Conservation (phyloP, 2,329 filamentous ascomycete genomes). For the Plectosphaerella sp. region DNA sequence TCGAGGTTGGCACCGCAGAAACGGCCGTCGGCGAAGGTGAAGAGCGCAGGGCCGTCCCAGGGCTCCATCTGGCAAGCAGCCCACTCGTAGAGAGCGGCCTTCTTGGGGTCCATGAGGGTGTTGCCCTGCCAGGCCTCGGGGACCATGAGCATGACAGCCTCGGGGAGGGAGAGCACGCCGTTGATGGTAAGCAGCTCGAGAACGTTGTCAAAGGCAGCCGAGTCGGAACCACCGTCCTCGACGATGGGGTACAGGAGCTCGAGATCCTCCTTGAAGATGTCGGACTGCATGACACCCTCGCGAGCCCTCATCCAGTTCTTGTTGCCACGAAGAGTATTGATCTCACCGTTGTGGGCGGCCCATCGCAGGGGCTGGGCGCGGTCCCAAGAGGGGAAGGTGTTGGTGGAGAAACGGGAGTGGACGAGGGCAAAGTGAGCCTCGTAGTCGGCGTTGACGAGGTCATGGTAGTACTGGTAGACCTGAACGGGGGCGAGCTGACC, state of each 20-base stretch:
- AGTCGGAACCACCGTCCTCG: conserved; percentile 94
- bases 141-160: conserved; percentile 98
- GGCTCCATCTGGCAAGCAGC: conserved; percentile 98
- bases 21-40: conserved; percentile 93
- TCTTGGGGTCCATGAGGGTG: conserved; percentile 83
- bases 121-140: conserved; percentile 98
- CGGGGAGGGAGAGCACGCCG: conserved; percentile 87
- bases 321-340: conserved; percentile 94
- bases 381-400: conserved; percentile 98
- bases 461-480: conserved; percentile 97
- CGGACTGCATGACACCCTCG: conserved; percentile 90
- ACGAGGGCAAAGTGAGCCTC: conserved; percentile 96
- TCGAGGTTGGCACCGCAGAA: conserved; percentile 97
- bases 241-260: conserved; percentile 90
- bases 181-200: conserved; percentile 92
- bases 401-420: conserved; percentile 95
- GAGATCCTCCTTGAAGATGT: conserved; percentile 87
- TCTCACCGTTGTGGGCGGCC: conserved; percentile 98
- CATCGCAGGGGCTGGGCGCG: conserved; percentile 92
- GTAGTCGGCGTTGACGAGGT: conserved; percentile 94
- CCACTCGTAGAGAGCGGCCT: conserved; percentile 98
- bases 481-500: conserved; percentile 90
- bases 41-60: conserved; percentile 94
- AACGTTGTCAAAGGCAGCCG: conserved; percentile 95
- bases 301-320: conserved; percentile 99